Evolutionary conservation across 2,329 filamentous ascomycete genomes (phyloP).

Genomic region (Monosporascus ibericus): DNA sequence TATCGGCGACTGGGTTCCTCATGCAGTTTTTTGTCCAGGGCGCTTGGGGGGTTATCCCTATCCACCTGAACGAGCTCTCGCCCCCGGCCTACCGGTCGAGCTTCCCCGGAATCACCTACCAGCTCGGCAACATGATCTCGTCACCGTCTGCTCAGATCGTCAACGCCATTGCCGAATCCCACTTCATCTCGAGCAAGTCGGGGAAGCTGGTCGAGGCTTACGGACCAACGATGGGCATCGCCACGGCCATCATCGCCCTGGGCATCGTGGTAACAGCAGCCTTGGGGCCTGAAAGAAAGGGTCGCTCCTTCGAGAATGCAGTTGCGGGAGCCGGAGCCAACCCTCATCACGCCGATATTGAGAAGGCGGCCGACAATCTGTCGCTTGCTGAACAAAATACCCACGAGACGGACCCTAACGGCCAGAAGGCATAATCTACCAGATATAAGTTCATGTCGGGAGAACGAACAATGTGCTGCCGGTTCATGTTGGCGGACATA

Average conservation of each 20-base stretch:
- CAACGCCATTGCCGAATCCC: slow-evolving; percentile 63
- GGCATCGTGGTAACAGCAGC: slow-evolving; percentile 64
- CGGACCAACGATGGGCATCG: slow-evolving; percentile 68
- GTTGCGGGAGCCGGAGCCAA: slow-evolving; percentile 40
- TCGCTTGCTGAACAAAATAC: slow-evolving; percentile 21
- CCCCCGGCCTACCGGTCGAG: slow-evolving; percentile 64
- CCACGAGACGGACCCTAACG: slow-evolving; percentile 4
- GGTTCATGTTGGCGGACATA: too few relatives aligned
- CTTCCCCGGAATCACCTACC: slow-evolving; percentile 67
- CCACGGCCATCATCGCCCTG: slow-evolving; percentile 67
- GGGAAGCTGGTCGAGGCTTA: slow-evolving; percentile 62
- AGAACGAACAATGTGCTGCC: too few relatives aligned
- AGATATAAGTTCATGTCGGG: too few relatives aligned
- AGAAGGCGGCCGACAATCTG: slow-evolving; percentile 18
- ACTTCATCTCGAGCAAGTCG: slow-evolving; percentile 44
- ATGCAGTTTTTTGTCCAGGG: slow-evolving; percentile 64
- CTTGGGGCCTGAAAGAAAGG: slow-evolving; percentile 68
- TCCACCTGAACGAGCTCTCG: slow-evolving; percentile 69
- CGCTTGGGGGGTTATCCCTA: slow-evolving; percentile 63
- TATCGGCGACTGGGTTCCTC: slow-evolving; percentile 62
- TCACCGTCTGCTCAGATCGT: slow-evolving; percentile 71
- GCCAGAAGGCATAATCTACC: slow-evolving; percentile 2
- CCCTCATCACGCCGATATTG: slow-evolving; percentile 18
- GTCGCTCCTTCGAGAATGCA: slow-evolving; percentile 60
- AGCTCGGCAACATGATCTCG: slow-evolving; percentile 70